phyloP scores from a whole-genome alignment of 23 red algal species.

The Agarophyton chilense region DNA sequence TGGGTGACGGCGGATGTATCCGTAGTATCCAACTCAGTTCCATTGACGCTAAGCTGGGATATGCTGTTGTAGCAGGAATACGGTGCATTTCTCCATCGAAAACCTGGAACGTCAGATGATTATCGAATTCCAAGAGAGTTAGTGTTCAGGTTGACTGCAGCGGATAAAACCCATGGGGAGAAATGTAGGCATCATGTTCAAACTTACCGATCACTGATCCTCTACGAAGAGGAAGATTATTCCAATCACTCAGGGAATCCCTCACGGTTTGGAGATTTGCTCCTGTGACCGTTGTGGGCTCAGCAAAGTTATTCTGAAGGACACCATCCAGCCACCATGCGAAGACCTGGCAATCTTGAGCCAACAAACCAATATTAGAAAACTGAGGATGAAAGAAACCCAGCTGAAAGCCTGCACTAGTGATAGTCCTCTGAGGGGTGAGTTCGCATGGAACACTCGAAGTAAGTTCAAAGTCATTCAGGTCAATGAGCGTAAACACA shows the following conservation, averaged over 20 bases:
- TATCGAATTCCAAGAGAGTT: neutral
- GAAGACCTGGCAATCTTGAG: conserved; percentile 50
- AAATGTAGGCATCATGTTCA: neutral
- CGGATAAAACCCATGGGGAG: neutral
- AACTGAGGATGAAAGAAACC: conserved; percentile 64
- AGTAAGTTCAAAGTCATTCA: conserved; percentile 47
- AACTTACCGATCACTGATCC: conserved; percentile 63
- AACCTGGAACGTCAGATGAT: neutral
- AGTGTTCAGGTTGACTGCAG: neutral
- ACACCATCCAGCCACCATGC: conserved; percentile 59
- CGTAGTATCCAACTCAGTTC: conserved; percentile 33
- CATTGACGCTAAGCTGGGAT: conserved; percentile 45
- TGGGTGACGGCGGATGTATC: conserved; percentile 31
- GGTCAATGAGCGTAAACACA: conserved; percentile 46
- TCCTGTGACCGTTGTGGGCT: conserved; percentile 23
- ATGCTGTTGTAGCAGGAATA: conserved; percentile 61
- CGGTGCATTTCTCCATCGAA: conserved; percentile 49
- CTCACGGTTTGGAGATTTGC: conserved; percentile 26
- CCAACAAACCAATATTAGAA: conserved; percentile 51
- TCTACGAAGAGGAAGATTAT: conserved; percentile 46
- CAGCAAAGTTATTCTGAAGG: conserved; percentile 39
- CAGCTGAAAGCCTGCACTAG: conserved; percentile 43
- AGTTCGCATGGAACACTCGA: conserved; percentile 32
- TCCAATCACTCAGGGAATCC: conserved; percentile 55
- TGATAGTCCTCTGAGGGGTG: conserved; percentile 37